Evolutionary conservation across 1,284 basidiomycete genomes (phyloP).

Genomic region (Ceraceosorus guamensis): DNA sequence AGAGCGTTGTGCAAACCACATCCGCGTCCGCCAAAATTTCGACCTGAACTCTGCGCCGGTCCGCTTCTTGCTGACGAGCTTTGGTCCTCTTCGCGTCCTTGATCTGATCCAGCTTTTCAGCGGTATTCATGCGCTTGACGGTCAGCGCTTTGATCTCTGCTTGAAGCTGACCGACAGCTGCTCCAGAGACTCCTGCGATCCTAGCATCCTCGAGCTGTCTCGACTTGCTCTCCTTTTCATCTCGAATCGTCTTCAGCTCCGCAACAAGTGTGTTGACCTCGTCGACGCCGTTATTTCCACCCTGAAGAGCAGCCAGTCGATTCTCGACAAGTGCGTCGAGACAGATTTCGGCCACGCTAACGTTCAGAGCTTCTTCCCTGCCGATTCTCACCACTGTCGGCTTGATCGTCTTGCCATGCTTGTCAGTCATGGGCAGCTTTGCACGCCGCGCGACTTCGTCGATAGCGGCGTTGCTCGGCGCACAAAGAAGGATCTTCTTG

Average conservation of each 20-base stretch:
- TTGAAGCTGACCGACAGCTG: conserved; percentile 19
- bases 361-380: conserved; percentile 68
- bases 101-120: conserved; percentile 35
- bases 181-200: neutral
- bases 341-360: conserved; percentile 76
- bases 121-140: conserved; percentile 21
- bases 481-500: conserved; percentile 82
- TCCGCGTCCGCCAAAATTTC: conserved; percentile 58
- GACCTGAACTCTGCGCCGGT: conserved; percentile 21
- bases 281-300: conserved; percentile 9
- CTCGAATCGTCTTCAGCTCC: conserved; percentile 25
- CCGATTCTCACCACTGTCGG: conserved; percentile 87
- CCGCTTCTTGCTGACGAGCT: conserved; percentile 32
- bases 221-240: conserved; percentile 30
- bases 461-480: conserved; percentile 96
- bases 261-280: conserved; percentile 15
- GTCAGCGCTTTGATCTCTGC: conserved; percentile 27
- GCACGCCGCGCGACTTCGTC: conserved; percentile 89
- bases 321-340: conserved; percentile 57
- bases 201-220: conserved; percentile 20
- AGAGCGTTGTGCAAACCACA: conserved; percentile 88
- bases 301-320: conserved; percentile 11
- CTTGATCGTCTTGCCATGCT: conserved; percentile 56
- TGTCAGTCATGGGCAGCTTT: conserved; percentile 65
- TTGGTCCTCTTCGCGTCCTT: conserved; percentile 33